phyloP scores from a whole-genome alignment of 2,329 filamentous ascomycete genomes.

The Colletotrichum salicis region DNA sequence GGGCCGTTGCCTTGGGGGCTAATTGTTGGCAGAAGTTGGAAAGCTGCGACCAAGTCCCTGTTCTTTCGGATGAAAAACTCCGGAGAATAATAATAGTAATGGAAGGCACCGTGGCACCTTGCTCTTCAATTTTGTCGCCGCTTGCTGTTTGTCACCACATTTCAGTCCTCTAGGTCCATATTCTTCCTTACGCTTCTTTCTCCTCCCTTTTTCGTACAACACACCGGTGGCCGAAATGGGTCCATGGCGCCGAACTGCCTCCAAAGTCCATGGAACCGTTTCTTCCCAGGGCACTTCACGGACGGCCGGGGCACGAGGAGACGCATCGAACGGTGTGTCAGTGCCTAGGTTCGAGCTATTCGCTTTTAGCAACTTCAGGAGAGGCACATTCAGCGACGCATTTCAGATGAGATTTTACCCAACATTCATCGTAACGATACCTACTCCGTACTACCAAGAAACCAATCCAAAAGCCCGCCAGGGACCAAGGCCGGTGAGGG shows the following conservation, averaged over 20 bases:
- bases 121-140: too few species aligned
- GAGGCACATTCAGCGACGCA: not conserved
- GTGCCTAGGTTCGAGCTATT: conserved; percentile 2
- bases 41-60: conserved; percentile 2
- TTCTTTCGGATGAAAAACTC: conserved; percentile 30
- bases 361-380: not conserved
- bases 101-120: too few species aligned
- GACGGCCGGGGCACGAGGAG: not conserved
- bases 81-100: not conserved
- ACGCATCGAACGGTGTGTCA: not conserved
- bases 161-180: not conserved
- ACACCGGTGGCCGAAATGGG: not conserved
- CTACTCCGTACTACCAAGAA: not conserved
- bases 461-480: not conserved
- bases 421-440: not conserved
- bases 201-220: not conserved
- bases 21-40: conserved; percentile 18
- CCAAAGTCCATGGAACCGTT: not conserved
- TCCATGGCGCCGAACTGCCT: not conserved
- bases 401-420: not conserved
- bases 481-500: conserved; percentile 17
- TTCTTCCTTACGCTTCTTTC: not conserved
- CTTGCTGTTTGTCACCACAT: not conserved
- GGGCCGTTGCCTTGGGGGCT: not conserved
- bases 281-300: not conserved